phyloP scores from a whole-genome alignment of 371 early-diverging fungal species.

The Zopfochytrium polystomum region DNA sequence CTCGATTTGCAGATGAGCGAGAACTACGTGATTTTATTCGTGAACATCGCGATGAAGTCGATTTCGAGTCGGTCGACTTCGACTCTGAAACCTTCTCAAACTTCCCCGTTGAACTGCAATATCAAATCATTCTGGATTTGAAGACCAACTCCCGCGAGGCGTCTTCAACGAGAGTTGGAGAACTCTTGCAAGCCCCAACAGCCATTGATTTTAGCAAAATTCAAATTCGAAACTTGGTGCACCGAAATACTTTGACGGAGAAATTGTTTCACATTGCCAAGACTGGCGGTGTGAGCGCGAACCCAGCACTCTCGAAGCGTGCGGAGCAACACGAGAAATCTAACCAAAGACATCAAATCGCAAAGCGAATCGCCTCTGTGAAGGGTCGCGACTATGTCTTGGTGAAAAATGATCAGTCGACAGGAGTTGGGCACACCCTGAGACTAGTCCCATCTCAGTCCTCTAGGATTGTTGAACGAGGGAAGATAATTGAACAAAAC shows the following conservation, averaged over 20 bases:
- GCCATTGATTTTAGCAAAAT: conserved; percentile 85
- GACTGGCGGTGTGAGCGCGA: conserved; percentile 26
- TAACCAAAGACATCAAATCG: conserved; percentile 17
- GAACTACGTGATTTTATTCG: conserved; percentile 61
- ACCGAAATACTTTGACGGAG: conserved; percentile 84
- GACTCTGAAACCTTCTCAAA: conserved; percentile 73
- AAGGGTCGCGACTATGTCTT: conserved; percentile 76
- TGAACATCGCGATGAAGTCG: conserved; percentile 42
- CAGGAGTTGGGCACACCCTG: conserved; percentile 36
- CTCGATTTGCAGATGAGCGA: conserved; percentile 61
- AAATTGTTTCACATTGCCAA: conserved; percentile 42
- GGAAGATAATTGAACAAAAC: background rate
- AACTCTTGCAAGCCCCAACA: conserved; percentile 64
- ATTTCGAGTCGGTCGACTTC: conserved; percentile 54
- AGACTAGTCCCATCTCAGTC: conserved; percentile 6
- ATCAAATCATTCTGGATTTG: conserved; percentile 85
- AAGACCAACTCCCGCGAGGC: conserved; percentile 78
- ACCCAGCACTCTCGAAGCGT: conserved; percentile 13
- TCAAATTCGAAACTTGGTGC: conserved; percentile 82
- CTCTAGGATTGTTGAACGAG: conserved; percentile 17
- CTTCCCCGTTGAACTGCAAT: conserved; percentile 82
- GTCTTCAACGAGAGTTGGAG: conserved; percentile 67
- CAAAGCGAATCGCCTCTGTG: conserved; percentile 75
- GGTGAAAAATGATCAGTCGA: conserved; percentile 75
- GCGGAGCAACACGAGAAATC: conserved; percentile 5